phyloP scores from a whole-genome alignment of 169 alveolate species.

The Amoebophrya sp. region DNA sequence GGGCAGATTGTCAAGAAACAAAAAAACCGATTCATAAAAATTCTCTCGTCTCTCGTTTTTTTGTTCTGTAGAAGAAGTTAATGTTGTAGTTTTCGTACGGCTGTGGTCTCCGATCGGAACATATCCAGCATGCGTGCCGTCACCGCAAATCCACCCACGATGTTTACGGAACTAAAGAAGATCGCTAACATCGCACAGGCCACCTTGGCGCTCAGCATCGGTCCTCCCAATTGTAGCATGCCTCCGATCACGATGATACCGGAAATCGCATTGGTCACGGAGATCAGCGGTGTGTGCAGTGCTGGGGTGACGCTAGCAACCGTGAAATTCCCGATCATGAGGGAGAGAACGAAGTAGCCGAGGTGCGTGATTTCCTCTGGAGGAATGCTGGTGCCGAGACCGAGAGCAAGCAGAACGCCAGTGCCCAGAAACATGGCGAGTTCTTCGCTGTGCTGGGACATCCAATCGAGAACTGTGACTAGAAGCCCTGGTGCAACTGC shows the following conservation, averaged over 20 bases:
- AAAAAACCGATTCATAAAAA: too few relatives aligned
- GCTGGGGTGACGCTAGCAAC: conserved; percentile 84
- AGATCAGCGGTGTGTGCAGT: conserved; percentile 81
- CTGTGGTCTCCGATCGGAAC: background rate
- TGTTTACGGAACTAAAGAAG: conserved; percentile 42
- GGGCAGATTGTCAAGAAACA: too few relatives aligned
- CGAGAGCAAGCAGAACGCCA: conserved; percentile 40
- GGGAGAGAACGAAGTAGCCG: conserved; percentile 61
- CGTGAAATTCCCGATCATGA: conserved; percentile 66
- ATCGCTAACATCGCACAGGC: conserved; percentile 44
- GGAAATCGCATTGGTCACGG: conserved; percentile 80
- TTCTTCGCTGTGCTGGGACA: conserved; percentile 38
- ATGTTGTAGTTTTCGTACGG: background rate
- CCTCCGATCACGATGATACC: conserved; percentile 52
- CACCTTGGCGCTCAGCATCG: conserved; percentile 43
- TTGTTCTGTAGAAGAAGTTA: too few relatives aligned
- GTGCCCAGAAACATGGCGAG: conserved; percentile 44
- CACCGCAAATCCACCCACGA: conserved; percentile 51
- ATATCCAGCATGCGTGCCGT: conserved; percentile 37
- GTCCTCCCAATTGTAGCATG: conserved; percentile 49
- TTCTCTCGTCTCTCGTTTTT: too few relatives aligned
- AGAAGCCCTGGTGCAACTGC: background rate
- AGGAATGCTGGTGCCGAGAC: conserved; percentile 39
- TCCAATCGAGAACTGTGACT: background rate
- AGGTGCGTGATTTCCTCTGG: conserved; percentile 45